Base-by-base conservation (phyloP, 495 filamentous ascomycete species). In the Lophium mytilinum region DNA sequence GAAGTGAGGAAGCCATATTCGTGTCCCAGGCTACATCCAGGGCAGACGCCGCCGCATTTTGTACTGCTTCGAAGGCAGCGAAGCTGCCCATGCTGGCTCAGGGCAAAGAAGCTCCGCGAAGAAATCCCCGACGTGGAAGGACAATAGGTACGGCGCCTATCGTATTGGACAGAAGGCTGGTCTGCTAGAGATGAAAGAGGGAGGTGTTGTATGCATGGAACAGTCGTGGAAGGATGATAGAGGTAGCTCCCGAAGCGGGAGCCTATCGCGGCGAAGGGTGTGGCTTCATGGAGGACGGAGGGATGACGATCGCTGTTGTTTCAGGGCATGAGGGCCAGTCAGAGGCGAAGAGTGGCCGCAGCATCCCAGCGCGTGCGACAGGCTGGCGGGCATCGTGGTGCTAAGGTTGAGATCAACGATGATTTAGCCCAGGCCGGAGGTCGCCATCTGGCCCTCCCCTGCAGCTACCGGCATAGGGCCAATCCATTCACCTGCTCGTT, bases 231-330 rank as follows among this genome's bases (percentile, higher is more conserved):
- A 35, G 21, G 49, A 11, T 15, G 4, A 34, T 48, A 47, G 50
- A 51, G 43, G 51, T 55, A 47, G 41, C 54, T 24, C 35, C 30
- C 19, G 18, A 50, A 37, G 15, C 37, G 21, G 30, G 30, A 55
- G 51, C 60, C 60, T 58, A 37, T 63, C 60, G 58, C 37, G 60
- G 55, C 55, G 60, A 55, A 62, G 60, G 46, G 8, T 19, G 36
- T 15, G 55, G 19, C 41, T 19, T 15, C 60, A 56, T 52, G 60
- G 55, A 19, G n/a, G 11, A 14, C 24, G 10, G 30, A 40, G 55
- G 30, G 39, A 52, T 63, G 52, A 58, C 45, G 55, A 63, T 58
- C 60, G 51, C 34, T 62, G 53, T 54, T 51, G 39, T 45, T 18
- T 17, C 50, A 50, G 55, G 55, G 59, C 41, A 48, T 35, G 12